Conservation (phyloP, 2,329 filamentous ascomycete genomes). For the Truncatella angustata region DNA sequence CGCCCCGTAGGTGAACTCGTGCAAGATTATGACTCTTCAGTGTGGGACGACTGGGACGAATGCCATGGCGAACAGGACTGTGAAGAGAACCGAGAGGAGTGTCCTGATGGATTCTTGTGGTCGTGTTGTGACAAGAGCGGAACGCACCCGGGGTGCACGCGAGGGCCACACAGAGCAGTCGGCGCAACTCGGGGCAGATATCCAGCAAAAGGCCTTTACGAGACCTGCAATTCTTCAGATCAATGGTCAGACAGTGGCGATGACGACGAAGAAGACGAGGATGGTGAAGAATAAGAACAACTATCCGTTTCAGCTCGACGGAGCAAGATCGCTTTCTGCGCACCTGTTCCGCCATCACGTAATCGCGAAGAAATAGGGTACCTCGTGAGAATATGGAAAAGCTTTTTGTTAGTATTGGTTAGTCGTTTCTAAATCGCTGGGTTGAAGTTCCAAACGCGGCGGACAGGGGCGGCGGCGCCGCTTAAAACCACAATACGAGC, state of each 20-base stretch:
- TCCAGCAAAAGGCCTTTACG: background rate
- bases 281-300: too few relatives aligned
- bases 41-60: background rate
- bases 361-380: too few relatives aligned
- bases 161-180: background rate
- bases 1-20: background rate
- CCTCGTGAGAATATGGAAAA: too few relatives aligned
- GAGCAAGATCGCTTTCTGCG: too few relatives aligned
- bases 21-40: background rate
- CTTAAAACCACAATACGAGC: slow-evolving; percentile 5
- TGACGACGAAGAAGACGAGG: background rate
- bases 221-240: background rate
- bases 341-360: too few relatives aligned
- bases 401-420: background rate
- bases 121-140: background rate
- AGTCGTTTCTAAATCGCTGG: too few relatives aligned
- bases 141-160: background rate
- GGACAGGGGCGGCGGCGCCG: background rate
- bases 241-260: background rate
- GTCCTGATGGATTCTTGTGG: background rate
- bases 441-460: too few relatives aligned
- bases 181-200: background rate
- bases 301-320: too few relatives aligned
- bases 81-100: background rate
- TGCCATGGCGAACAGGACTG: background rate